Base-by-base conservation (phyloP, 2,329 filamentous ascomycete species). In the Penicillium sp. region DNA sequence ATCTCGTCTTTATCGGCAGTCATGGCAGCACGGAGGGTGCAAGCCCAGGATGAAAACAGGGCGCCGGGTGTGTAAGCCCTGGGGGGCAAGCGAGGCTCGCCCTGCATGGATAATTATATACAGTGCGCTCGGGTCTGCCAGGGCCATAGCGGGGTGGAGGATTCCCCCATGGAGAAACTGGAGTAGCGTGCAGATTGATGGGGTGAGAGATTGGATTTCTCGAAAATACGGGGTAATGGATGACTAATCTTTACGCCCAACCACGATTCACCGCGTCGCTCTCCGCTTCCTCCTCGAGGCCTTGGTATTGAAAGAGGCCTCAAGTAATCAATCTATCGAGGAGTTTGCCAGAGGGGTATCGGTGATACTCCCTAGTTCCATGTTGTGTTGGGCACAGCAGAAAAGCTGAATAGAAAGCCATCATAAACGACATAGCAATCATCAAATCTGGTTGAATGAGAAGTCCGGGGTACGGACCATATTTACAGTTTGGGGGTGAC, bases 91-190 rank as follows among this genome's bases (percentile, higher is more conserved):
- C n/a, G 39, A 24, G 43, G n/a, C 21, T 44, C 34, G 15, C 18
- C 29, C 39, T 24, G 18, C 51, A 57, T 51, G 46, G 39, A 23
- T 33, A 34, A 36, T 43, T 49, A 46, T 40, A 32, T 39, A 40
- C 26, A 29, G n/a, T 9, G 34, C 21, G 36, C 23, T 42, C 39
- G 18, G n/a, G 13, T 27, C 10, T 24, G 37, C 32, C 36, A 34
- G n/a, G 21, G 40, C 24, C 45, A 39, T 42, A 27, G 27, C 12
- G 36, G 23, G 27, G 37, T 41, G 20, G 27, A 17, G 23, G 21
- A 44, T 51, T 56, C 45, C 54, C 56, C 53, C 53, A 53, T 50
- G 46, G 53, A 56, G 49, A 56, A 56, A 46, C 26, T 42, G 39
- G 39, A 29, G 39, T 29, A 42, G 26, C 24, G 18, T 15, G 39